These are phyloP conservation scores for Chlorella sp. DNA, from an alignment of 139 green algal species.

Conservation along the genomic window DNA sequence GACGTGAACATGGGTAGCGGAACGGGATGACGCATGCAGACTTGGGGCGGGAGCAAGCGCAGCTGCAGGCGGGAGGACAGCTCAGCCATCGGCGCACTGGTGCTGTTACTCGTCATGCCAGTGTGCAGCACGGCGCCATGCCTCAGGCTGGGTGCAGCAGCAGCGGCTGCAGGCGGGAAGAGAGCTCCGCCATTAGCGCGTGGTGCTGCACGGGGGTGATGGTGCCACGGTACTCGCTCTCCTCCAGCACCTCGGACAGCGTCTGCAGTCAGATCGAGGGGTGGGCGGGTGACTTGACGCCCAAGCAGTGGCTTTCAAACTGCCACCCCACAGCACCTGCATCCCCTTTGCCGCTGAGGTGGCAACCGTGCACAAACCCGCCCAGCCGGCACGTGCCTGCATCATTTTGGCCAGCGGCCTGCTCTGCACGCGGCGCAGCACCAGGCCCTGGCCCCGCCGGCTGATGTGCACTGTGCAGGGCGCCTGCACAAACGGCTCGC, in stretches of 20 bases:
- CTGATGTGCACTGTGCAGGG: slow-evolving; percentile 39
- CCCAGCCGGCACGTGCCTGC: too few species aligned
- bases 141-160: slow-evolving; percentile 14
- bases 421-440: slow-evolving; percentile 66
- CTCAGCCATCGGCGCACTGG: too few species aligned
- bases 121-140: not conserved
- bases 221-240: slow-evolving; percentile 38
- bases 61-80: too few species aligned
- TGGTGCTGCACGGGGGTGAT: slow-evolving; percentile 62
- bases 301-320: too few species aligned
- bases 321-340: slow-evolving; percentile 30
- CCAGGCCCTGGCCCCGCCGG: slow-evolving; percentile 46
- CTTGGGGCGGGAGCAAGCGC: too few species aligned
- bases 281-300: not conserved
- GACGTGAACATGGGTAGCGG: too few species aligned
- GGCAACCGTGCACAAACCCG: too few species aligned
- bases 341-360: too few species aligned
- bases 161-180: slow-evolving; percentile 49
- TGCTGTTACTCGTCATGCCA: not conserved
- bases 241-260: slow-evolving; percentile 67
- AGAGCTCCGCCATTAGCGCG: slow-evolving; percentile 59
- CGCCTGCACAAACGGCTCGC: slow-evolving; percentile 79
- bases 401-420: slow-evolving; percentile 53
- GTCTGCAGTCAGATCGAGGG: not conserved
- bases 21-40: too few species aligned